Conservation (phyloP, 306 rosid species). For the Hylodesmum podocarpum region DNA sequence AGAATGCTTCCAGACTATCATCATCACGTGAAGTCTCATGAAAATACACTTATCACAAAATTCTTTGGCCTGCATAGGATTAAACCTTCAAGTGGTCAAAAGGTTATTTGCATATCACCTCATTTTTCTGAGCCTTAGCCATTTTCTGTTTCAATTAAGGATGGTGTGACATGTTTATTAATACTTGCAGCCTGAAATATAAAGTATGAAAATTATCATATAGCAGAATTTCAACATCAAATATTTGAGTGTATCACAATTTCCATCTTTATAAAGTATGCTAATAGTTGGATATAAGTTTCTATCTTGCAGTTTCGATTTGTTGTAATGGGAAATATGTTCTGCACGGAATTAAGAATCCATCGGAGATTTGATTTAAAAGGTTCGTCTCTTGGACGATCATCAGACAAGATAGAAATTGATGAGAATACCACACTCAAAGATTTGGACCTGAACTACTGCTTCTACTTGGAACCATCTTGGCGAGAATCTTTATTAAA, state of each 20-base stretch:
- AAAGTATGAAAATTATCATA: not conserved
- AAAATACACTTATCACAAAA: constrained; percentile 83
- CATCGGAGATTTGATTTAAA: constrained; percentile 88
- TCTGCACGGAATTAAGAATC: constrained; percentile 90
- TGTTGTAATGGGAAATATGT: constrained; percentile 97
- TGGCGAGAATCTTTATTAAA: constrained; percentile 77
- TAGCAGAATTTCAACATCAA: not conserved
- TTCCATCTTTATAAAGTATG: constrained; percentile 15
- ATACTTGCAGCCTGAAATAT: constrained; percentile 20
- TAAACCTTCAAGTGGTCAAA: constrained; percentile 85
- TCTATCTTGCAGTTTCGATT: constrained; percentile 75
- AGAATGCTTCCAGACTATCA: constrained; percentile 93
- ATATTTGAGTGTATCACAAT: not conserved
- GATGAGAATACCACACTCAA: constrained; percentile 89
- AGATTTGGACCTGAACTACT: constrained; percentile 83
- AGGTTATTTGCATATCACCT: constrained; percentile 50
- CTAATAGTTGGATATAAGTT: constrained; percentile 26
- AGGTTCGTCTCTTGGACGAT: constrained; percentile 91
- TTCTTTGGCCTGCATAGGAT: constrained; percentile 95
- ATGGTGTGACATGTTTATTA: not conserved
- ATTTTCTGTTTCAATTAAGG: constrained; percentile 8
- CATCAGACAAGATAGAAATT: constrained; percentile 87
- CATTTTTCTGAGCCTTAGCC: not conserved
- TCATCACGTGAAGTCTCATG: constrained; percentile 76
- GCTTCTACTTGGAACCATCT: constrained; percentile 88